Conservation (phyloP, 495 filamentous ascomycete genomes). For the Lentithecium fluviatile region DNA sequence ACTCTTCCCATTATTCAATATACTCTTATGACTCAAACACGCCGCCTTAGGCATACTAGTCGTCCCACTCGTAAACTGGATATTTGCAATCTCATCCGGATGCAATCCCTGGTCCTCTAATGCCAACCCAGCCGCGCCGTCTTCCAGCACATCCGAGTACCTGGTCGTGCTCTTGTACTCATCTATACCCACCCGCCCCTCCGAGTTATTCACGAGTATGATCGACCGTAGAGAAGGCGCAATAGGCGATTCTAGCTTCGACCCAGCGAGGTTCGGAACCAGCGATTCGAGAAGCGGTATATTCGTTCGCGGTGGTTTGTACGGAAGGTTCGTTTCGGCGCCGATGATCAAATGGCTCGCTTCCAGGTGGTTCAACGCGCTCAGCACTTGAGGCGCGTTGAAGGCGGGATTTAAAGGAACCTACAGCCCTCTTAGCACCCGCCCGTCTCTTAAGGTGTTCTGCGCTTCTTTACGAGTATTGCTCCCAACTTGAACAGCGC, state of each 20-base stretch:
- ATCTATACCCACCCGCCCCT: constrained; percentile 54
- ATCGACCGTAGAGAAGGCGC: constrained; percentile 71
- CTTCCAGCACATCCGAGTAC: constrained; percentile 57
- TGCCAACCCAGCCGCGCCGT: constrained; percentile 40
- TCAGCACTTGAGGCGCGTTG: constrained; percentile 71
- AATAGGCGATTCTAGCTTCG: constrained; percentile 58
- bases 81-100: constrained; percentile 78
- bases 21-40: constrained; percentile 77
- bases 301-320: constrained; percentile 78
- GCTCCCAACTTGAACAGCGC: constrained; percentile 91
- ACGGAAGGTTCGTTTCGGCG: constrained; percentile 79
- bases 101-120: constrained; percentile 53
- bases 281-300: constrained; percentile 64
- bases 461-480: constrained; percentile 58
- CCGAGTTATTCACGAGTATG: constrained; percentile 78
- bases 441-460: neutral
- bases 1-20: constrained; percentile 84
- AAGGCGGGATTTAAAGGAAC: constrained; percentile 92
- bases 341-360: constrained; percentile 78
- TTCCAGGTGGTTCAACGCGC: constrained; percentile 74
- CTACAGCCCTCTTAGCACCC: constrained; percentile 38
- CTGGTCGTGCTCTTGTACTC: constrained; percentile 52
- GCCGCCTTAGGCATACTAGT: constrained; percentile 89
- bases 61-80: constrained; percentile 96
- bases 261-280: constrained; percentile 56